Evolutionary conservation across 177 flowering plant species (phyloP).

Genomic region (Vitis hybrid): DNA sequence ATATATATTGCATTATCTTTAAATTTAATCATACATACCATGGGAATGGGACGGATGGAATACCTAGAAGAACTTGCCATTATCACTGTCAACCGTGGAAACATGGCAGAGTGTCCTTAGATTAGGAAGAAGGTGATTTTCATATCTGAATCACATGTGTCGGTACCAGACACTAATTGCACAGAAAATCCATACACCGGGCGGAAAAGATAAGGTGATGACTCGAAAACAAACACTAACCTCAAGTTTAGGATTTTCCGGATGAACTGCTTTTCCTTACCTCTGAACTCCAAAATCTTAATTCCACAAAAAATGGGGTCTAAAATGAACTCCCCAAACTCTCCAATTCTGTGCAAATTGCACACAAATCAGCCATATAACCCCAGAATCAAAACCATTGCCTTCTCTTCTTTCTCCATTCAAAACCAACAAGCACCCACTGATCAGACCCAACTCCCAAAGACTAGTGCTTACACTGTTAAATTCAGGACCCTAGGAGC

Average conservation of each 20-base stretch:
- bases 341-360: slow-evolving; percentile 20
- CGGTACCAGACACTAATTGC: not conserved
- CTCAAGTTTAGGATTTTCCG: slow-evolving; percentile 1
- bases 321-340: slow-evolving; percentile 24
- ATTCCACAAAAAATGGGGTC: slow-evolving; percentile 29
- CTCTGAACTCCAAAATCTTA: too few species aligned
- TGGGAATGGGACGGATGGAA: too few species aligned
- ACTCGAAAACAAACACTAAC: slow-evolving; percentile 3
- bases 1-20: too few species aligned
- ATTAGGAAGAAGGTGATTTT: too few species aligned
- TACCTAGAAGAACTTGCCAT: too few species aligned
- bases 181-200: not conserved
- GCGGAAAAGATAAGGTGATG: slow-evolving; percentile 1
- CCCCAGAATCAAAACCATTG: slow-evolving; percentile 7
- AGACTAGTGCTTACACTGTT: slow-evolving; percentile 31
- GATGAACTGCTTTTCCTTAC: not conserved
- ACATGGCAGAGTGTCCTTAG: too few species aligned
- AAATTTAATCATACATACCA: too few species aligned
- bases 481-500: slow-evolving; percentile 60
- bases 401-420: slow-evolving; percentile 23
- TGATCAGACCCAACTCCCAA: slow-evolving; percentile 19
- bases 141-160: not conserved
- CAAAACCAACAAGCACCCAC: slow-evolving; percentile 24
- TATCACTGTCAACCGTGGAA: too few species aligned
- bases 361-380: slow-evolving; percentile 17